Base-by-base conservation (phyloP, 2,329 filamentous ascomycete genomes). In the Aspergillus bombycis region DNA sequence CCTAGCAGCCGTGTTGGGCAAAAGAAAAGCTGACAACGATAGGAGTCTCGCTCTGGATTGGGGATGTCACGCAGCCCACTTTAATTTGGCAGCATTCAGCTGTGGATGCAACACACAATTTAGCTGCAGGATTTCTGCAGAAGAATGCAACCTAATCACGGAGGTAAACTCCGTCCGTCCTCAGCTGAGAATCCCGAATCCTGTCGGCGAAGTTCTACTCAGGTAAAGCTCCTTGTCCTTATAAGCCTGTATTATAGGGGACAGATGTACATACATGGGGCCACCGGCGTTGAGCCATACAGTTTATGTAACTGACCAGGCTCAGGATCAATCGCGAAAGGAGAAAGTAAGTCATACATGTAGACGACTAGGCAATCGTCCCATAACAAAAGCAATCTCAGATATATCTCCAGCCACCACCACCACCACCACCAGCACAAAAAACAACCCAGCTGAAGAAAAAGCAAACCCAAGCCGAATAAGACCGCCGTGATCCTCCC, bases 401-500 rank as follows among this genome's bases (percentile, higher is more conserved):
- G 3, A 6, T 0, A 6, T 0, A 21, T 43, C 0, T 16, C 6
- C 34, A 36, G 4, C 4, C n/a, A 43, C 41, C 19, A 19, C 4
- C 36, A 41, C 3, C 11, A 41, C 2, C 12, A 43, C n/a, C n/a
- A n/a, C n/a, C n/a, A n/a, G n/a, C n/a, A 43, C 10, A 41, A 19
- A 21, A 43, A 8, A 14, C 9, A 11, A 21, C 19, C 1, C 41
- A n/a, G 41, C 41, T 43, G 41, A 43, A 21, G 8, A 43, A 3
- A 48, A 28, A 48, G 11, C 21, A 23, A 48, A 26, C 10, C 21
- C 21, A 6, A 21, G 14, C 6, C 16, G 5, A 26, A 26, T 0
- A 21, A 48, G 45, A 48, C 21, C 34, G 14, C 34, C 34, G 6
- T 14, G 14, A 36, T 16, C 14, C 34, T 36, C n/a, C 26, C 26